Base-by-base conservation (phyloP, 805 yeast genomes). In the Pichia cabralensis region DNA sequence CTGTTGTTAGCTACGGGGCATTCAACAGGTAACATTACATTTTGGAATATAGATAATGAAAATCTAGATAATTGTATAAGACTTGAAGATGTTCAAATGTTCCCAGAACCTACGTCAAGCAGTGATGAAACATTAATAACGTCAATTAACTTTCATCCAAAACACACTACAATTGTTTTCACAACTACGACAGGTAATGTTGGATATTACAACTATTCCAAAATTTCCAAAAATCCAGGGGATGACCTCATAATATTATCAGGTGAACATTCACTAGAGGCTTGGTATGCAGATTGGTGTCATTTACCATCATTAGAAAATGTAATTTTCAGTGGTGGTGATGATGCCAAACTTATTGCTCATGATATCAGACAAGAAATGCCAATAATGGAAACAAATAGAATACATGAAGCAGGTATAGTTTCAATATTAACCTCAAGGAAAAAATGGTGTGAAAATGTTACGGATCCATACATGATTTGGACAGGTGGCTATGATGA, bases 401-500 rank as follows among this genome's bases (percentile, higher is more conserved):
- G 83, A 36, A 65, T 82, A 16, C 97, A 89, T 53, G 80, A 75
- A 26, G 96, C 97, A 0, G 98, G 98, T 1, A 84, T 89, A 2
- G 89, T 86, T 3, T 76, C 94, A 2, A 79, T 92, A 13, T 69
- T 88, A 30, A 64, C 78, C 0, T 57, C 71, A 16, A 35, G 62
- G 42, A 47, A 57, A 1, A 47, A 47, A 8, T 76, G 81, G 80
- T 36, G 49, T 37, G 14, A 35, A 12, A 26, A 31, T 15, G 30
- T 40, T 1, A 41, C 44, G 10, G 22, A 42, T 32, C 71, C 75
- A 3, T 62, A 67, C 44, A 61, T 61, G 5, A 40, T 84, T 15
- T 76, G 83, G 77, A 85, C 96, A 0, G 98, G 98, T 0, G 80
- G 95, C 0, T 89, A 89, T 55, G 98, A 89, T 55, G 97, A 89